Evolutionary conservation across 306 rosid species (phyloP).

Genomic region (Luffa acutangula): DNA sequence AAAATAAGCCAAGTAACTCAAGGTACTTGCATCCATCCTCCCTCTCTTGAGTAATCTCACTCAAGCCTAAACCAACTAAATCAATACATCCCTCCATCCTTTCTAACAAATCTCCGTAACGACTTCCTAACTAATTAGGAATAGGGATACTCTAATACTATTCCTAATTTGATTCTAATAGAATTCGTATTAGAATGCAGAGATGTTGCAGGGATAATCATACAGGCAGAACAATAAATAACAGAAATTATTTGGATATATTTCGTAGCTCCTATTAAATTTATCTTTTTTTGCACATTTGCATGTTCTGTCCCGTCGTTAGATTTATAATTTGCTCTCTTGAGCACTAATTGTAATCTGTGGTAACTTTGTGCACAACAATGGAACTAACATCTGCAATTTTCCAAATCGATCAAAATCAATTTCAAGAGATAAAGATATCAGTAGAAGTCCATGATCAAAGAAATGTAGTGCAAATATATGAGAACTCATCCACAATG

Average conservation of each 20-base stretch:
- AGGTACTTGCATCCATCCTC: too few relatives aligned
- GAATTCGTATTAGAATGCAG: neutral
- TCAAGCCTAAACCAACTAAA: too few relatives aligned
- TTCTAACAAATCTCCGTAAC: neutral
- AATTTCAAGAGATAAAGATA: neutral
- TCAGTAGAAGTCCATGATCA: constrained; percentile 6
- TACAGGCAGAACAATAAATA: neutral
- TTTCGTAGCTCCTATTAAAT: neutral
- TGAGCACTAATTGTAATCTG: neutral
- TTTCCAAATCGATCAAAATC: neutral
- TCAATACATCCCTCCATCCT: neutral
- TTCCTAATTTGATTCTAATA: neutral
- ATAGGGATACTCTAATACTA: neutral
- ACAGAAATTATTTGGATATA: neutral
- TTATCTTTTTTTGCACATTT: neutral
- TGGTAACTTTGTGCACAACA: neutral
- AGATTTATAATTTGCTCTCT: neutral
- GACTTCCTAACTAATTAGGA: neutral
- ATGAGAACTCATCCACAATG: neutral
- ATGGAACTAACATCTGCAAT: neutral
- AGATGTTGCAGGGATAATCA: neutral
- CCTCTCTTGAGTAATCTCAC: too few relatives aligned
- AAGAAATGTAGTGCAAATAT: constrained; percentile 10
- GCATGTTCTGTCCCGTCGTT: neutral
- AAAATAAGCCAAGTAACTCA: too few relatives aligned